Base-by-base conservation (phyloP, 2,329 filamentous ascomycete genomes). In the Daldinia sp. region DNA sequence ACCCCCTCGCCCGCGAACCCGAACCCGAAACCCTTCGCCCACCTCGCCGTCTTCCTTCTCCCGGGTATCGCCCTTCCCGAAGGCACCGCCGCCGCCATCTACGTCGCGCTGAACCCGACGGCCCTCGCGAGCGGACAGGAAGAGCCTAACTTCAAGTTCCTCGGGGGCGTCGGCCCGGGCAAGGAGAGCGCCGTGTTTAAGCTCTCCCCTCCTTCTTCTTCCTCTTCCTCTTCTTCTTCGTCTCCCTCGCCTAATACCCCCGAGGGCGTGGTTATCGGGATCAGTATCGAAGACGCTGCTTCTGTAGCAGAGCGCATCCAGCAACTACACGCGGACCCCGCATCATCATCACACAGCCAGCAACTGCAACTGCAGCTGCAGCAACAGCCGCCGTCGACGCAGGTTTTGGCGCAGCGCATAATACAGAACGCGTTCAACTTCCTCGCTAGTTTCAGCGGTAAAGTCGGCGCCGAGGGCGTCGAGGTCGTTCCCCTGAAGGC, bases 351-450 rank as follows among this genome's bases (percentile, higher is more conserved):
- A 33, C 9, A 6, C 9, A 6, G 4, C 7, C 35, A 37, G 35
- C 35, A 37, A 37, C 30, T 12, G 30, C 55, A 23, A 20, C 41
- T 59, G 13, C 30, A 44, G 20, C 41, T 59, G 13, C 30, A 44
- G 20, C 55, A 70, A 53, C 15, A 50, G 26, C n/a, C 63, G 54
- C 12, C 89, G 1, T 85, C 87, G n/a, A 96, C 93, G 0, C 89
- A 93, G 71, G 83, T 93, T 1, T 85, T 99, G 26, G 96, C 96
- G 33, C 94, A 98, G 81, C 86, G 93, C 71, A 98, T 99, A 74
- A 98, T 99, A 75, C 92, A 93, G 75, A 97, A 98, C 80, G 96
- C 95, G 13, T 99, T 98, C 81, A 98, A 99, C 81, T 98, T 97
- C 79, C 84, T 99, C 64, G 90, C 95, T 3, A 92, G 93, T 75